phyloP scores from a whole-genome alignment of 306 rosid species.

The Gleditsia sinensis region DNA sequence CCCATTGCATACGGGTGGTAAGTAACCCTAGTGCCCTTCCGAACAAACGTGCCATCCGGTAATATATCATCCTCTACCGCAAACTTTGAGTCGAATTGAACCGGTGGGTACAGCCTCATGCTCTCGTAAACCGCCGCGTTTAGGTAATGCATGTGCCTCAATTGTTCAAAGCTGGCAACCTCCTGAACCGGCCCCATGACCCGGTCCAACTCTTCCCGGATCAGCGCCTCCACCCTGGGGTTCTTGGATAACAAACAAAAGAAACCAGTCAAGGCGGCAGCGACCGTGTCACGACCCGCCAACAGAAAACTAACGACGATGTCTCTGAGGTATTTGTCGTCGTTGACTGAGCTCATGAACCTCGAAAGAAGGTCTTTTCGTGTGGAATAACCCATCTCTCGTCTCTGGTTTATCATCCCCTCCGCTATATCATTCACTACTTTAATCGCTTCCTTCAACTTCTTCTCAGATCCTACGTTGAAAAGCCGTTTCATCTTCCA shows the following conservation, averaged over 20 bases:
- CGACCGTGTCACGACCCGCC: slow-evolving; percentile 89
- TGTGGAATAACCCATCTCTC: slow-evolving; percentile 27
- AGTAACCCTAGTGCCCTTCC: slow-evolving; percentile 71
- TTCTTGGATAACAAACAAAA: slow-evolving; percentile 55
- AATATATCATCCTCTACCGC: slow-evolving; percentile 70
- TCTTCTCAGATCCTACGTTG: slow-evolving; percentile 64
- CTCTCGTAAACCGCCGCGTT: slow-evolving; percentile 75
- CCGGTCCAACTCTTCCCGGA: slow-evolving; percentile 61
- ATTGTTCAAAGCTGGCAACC: slow-evolving; percentile 41
- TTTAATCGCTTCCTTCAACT: slow-evolving; percentile 49
- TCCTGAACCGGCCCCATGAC: slow-evolving; percentile 40
- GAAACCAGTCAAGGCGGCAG: slow-evolving; percentile 68
- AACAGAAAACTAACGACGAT: slow-evolving; percentile 73
- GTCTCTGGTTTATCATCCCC: slow-evolving; percentile 47
- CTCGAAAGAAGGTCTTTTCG: slow-evolving; percentile 71
- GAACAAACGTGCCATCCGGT: slow-evolving; percentile 79
- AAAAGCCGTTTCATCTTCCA: slow-evolving; percentile 68
- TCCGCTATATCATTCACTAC: slow-evolving; percentile 47
- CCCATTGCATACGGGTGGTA: slow-evolving; percentile 97
- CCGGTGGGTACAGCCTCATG: slow-evolving; percentile 81
- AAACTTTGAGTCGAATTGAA: slow-evolving; percentile 86
- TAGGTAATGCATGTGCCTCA: slow-evolving; percentile 66
- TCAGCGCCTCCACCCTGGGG: slow-evolving; percentile 44
- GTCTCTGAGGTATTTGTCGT: slow-evolving; percentile 70
- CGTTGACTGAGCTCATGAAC: slow-evolving; percentile 64